phyloP scores from a whole-genome alignment of 768 basidiomycete genomes.

The Xerocomellus chrysenteron region DNA sequence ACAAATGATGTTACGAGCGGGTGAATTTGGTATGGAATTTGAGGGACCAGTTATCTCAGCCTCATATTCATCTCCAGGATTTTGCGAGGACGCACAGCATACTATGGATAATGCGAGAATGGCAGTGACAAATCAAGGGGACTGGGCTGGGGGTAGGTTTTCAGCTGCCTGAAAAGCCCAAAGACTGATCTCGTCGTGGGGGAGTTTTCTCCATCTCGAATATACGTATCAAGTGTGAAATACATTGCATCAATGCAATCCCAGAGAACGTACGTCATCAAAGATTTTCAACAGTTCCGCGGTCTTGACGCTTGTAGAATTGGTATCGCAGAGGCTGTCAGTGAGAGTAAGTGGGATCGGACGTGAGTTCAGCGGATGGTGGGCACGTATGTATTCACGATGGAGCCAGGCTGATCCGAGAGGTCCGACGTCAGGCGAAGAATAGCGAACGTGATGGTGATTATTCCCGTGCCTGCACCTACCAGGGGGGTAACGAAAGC shows the following conservation, averaged over 20 bases:
- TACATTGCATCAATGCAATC: background rate
- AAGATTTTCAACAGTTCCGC: slow-evolving; percentile 50
- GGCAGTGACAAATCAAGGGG: background rate
- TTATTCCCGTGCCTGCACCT: slow-evolving; percentile 90
- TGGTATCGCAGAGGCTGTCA: slow-evolving; percentile 74
- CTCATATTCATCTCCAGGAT: background rate
- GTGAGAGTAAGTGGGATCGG: background rate
- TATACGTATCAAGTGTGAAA: slow-evolving; percentile 38
- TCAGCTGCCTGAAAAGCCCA: slow-evolving; percentile 43
- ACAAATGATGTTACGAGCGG: too few species aligned
- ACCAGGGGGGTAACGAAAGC: background rate
- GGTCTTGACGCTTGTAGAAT: slow-evolving; percentile 54
- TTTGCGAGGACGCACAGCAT: slow-evolving; percentile 21
- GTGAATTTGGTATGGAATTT: too few species aligned
- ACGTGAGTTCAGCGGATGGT: background rate
- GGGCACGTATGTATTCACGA: slow-evolving; percentile 59
- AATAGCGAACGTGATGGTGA: slow-evolving; percentile 63
- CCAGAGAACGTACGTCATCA: slow-evolving; percentile 44
- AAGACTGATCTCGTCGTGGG: slow-evolving; percentile 61
- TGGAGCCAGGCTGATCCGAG: slow-evolving; percentile 25
- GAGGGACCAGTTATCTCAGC: too few species aligned
- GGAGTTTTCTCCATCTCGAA: slow-evolving; percentile 52
- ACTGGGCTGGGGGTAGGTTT: slow-evolving; percentile 34
- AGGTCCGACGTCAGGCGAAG: slow-evolving; percentile 42
- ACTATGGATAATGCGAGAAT: too few species aligned